phyloP scores from a whole-genome alignment of 192 early-diverging fungal species.

The Backusella sp. region DNA sequence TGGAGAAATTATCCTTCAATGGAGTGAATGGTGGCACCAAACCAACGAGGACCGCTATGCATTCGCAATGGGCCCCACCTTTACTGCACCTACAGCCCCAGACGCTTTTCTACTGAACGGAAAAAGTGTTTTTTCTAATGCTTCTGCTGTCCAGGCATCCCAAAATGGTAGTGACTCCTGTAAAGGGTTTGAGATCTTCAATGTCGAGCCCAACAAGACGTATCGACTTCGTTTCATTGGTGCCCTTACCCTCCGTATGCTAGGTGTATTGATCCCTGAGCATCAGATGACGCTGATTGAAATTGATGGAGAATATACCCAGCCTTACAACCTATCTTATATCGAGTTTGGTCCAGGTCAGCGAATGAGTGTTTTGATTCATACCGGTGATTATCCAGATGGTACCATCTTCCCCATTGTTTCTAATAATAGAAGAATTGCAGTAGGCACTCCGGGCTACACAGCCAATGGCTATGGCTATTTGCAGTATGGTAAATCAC shows the following conservation, averaged over 20 bases:
- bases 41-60: background rate
- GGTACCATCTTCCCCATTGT: constrained; percentile 5
- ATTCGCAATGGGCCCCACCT: background rate
- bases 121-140: background rate
- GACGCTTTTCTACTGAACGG: constrained; percentile 17
- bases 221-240: constrained; percentile 43
- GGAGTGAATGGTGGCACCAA: constrained; percentile 46
- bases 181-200: constrained; percentile 5
- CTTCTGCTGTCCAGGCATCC: background rate
- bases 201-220: constrained; percentile 22
- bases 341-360: constrained; percentile 42
- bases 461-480: constrained; percentile 28
- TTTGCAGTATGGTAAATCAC: background rate
- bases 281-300: constrained; percentile 50
- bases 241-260: constrained; percentile 32
- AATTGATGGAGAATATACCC: constrained; percentile 42
- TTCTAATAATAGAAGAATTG: background rate
- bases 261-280: constrained; percentile 42
- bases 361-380: constrained; percentile 44
- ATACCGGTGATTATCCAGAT: constrained; percentile 25
- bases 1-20: constrained; percentile 32
- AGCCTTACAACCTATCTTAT: constrained; percentile 37
- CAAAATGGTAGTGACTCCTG: background rate
- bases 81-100: background rate
- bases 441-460: background rate